Percentiles rank a stretch among this genome's conserved stretches.
phyloP scores from a whole-genome alignment of 2,329 filamentous ascomycete species.

The Diaporthe helianthi region DNA sequence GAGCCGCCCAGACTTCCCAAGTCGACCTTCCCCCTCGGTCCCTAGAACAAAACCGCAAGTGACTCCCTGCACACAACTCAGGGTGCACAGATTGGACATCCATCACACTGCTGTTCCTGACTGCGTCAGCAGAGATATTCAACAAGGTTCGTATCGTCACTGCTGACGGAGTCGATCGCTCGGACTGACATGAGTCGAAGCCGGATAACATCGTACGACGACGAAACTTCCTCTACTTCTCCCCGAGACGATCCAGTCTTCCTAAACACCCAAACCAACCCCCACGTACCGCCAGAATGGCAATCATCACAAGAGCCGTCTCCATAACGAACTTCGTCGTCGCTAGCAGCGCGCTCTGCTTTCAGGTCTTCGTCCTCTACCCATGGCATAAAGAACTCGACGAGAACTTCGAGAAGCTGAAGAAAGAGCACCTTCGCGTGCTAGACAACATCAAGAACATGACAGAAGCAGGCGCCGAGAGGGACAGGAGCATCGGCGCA shows the following conservation, averaged over 20 bases:
- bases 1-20: not conserved
- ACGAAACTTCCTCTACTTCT: not conserved
- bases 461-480: constrained; percentile 13
- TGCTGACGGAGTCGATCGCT: not conserved
- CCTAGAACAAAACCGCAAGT: constrained; percentile 19
- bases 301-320: constrained; percentile 51
- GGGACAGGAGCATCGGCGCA: constrained; percentile 13
- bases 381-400: constrained; percentile 74
- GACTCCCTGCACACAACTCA: constrained; percentile 24
- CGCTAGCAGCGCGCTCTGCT: constrained; percentile 68
- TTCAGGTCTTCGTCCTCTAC: constrained; percentile 74
- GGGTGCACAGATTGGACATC: not conserved
- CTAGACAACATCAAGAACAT: constrained; percentile 38
- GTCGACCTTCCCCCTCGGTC: not conserved
- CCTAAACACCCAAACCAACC: not conserved
- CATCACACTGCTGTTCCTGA: not conserved
- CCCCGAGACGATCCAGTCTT: not conserved
- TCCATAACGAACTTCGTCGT: constrained; percentile 72
- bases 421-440: constrained; percentile 61
- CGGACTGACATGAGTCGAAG: constrained; percentile 13
- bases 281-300: constrained; percentile 9
- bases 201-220: not conserved
- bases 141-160: constrained; percentile 5
- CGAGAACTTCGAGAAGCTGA: constrained; percentile 65
- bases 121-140: not conserved